phyloP scores from a whole-genome alignment of 768 basidiomycete genomes.

The Macrolepiota fuliginosa region DNA sequence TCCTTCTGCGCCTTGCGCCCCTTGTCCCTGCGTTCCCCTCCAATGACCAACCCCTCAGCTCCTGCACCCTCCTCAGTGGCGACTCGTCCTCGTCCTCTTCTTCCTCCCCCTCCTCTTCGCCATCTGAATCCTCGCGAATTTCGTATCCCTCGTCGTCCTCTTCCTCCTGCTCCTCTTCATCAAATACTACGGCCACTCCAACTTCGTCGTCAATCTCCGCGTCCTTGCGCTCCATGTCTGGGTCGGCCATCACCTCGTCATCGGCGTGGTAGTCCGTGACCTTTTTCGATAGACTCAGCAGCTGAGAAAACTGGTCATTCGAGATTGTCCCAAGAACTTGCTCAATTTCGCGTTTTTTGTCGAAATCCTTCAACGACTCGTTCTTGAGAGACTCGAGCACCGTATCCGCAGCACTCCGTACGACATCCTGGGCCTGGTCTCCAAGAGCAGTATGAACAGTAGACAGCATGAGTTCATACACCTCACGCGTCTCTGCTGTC shows the following conservation, averaged over 20 bases:
- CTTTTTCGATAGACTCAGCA: constrained; percentile 87
- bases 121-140: constrained; percentile 78
- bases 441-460: constrained; percentile 81
- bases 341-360: constrained; percentile 94
- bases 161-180: constrained; percentile 95
- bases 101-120: constrained; percentile 66
- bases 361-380: constrained; percentile 90
- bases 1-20: constrained; percentile 64
- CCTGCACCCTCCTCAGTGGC: constrained; percentile 33
- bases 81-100: constrained; percentile 40
- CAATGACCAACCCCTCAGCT: constrained; percentile 77
- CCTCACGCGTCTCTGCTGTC: constrained; percentile 91
- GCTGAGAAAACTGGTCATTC: constrained; percentile 76
- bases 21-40: constrained; percentile 55
- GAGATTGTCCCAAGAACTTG: constrained; percentile 64
- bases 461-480: constrained; percentile 89
- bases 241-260: constrained; percentile 76
- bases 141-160: constrained; percentile 91
- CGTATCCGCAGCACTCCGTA: constrained; percentile 92
- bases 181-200: constrained; percentile 97
- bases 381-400: constrained; percentile 87
- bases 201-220: constrained; percentile 94
- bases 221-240: constrained; percentile 77
- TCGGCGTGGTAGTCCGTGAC: constrained; percentile 94
- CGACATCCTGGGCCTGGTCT: constrained; percentile 94